Evolutionary conservation across 495 filamentous ascomycete genomes (phyloP).

Genomic region (Hypomontagnella monticulosa): DNA sequence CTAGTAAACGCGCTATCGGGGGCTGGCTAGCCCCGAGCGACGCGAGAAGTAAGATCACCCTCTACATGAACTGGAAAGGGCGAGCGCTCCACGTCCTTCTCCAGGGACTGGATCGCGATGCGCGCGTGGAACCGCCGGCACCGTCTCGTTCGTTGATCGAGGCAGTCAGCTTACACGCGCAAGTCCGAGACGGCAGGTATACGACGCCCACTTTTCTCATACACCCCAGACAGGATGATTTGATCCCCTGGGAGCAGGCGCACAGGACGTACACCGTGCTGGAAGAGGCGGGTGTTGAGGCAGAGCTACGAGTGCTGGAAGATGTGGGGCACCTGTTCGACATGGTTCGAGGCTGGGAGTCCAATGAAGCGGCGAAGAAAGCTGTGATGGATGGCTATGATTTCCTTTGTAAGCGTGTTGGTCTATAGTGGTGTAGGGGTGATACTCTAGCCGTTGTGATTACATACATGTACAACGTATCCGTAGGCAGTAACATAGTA

Average conservation of each 20-base stretch:
- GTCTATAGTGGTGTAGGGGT: too few species aligned
- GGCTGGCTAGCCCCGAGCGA: conserved; percentile 1
- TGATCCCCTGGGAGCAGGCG: conserved; percentile 5
- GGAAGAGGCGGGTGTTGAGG: too few species aligned
- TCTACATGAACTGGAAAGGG: conserved; percentile 10
- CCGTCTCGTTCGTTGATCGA: neutral
- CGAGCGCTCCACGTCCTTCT: neutral
- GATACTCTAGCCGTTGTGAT: too few species aligned
- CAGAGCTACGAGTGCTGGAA: too few species aligned
- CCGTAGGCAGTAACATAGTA: too few species aligned
- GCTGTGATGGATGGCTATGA: too few species aligned
- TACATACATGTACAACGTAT: too few species aligned
- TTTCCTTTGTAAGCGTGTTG: too few species aligned
- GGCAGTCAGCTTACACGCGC: neutral
- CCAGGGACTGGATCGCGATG: neutral
- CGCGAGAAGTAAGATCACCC: neutral
- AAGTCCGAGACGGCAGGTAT: neutral
- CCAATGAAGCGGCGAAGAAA: too few species aligned
- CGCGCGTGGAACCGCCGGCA: neutral
- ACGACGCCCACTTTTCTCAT: conserved; percentile 5
- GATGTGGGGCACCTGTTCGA: too few species aligned
- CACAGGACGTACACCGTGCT: neutral
- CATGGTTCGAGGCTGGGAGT: too few species aligned
- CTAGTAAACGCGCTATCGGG: neutral
- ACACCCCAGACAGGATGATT: neutral